Conservation (phyloP, 2,329 filamentous ascomycete species). For the Aspergillus niger region DNA sequence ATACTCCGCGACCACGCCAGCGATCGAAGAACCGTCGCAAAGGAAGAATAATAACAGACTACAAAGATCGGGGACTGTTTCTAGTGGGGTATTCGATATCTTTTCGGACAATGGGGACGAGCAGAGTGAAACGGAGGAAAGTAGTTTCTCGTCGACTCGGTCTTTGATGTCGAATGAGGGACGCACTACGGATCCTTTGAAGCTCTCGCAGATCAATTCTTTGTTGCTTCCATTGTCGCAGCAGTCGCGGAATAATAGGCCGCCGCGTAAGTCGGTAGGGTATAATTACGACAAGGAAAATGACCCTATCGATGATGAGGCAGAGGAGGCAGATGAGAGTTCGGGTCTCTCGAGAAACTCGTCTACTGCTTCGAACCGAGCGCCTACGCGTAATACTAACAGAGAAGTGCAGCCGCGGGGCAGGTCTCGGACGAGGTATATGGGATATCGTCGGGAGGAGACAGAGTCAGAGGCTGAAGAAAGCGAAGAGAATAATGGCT, state of each 20-base stretch:
- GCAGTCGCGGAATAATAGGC: slow-evolving; percentile 24
- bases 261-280: slow-evolving; percentile 29
- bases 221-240: slow-evolving; percentile 33
- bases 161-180: slow-evolving; percentile 17
- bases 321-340: slow-evolving; percentile 17
- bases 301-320: slow-evolving; percentile 31
- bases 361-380: slow-evolving; percentile 22
- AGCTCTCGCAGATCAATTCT: slow-evolving; percentile 36
- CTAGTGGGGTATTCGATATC: slow-evolving; percentile 30
- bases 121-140: slow-evolving; percentile 19
- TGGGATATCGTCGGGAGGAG: slow-evolving; percentile 24
- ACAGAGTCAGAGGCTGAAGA: slow-evolving; percentile 28
- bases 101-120: slow-evolving; percentile 30
- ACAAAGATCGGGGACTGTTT: slow-evolving; percentile 23
- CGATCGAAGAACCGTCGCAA: slow-evolving; percentile 15
- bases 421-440: slow-evolving; percentile 9
- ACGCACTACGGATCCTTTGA: slow-evolving; percentile 31
- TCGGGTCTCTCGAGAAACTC: slow-evolving; percentile 23
- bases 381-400: slow-evolving; percentile 21
- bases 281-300: slow-evolving; percentile 41
- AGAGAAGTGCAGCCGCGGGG: slow-evolving; percentile 15
- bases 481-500: slow-evolving; percentile 32
- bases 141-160: slow-evolving; percentile 13
- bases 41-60: slow-evolving; percentile 11
- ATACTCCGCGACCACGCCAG: slow-evolving; percentile 2